A percentile compares a stretch with the other conserved stretches of the same genome.
Evolutionary conservation across 257 asterid genomes (phyloP).

Genomic region (Forsythia viridissima): DNA sequence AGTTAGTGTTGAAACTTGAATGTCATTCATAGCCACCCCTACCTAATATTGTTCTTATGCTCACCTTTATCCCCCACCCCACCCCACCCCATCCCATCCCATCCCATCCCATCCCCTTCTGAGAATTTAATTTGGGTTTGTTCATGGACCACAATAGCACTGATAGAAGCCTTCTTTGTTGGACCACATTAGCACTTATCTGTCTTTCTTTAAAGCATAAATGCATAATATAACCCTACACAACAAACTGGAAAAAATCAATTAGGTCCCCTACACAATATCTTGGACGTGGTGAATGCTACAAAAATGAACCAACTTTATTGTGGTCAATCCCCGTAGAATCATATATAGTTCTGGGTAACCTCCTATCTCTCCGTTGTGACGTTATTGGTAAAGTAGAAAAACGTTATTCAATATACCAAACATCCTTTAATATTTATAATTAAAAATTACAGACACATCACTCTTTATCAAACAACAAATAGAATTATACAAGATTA

Average conservation of each 20-base stretch:
- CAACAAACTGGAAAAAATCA: neutral
- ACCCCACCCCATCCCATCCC: neutral
- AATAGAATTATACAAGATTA: too few relatives aligned
- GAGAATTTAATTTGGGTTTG: neutral
- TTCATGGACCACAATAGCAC: constrained; percentile 4
- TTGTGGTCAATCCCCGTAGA: neutral
- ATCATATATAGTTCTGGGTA: neutral
- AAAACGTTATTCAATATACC: too few relatives aligned
- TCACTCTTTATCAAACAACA: too few relatives aligned
- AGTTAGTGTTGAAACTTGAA: neutral
- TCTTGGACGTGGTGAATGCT: neutral
- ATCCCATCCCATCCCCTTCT: neutral
- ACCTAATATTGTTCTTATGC: neutral
- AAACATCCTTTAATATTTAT: too few relatives aligned
- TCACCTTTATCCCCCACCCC: neutral
- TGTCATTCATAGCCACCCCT: neutral
- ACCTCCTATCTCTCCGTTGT: neutral
- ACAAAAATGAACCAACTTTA: neutral
- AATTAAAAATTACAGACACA: too few relatives aligned
- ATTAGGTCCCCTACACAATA: neutral
- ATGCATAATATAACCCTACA: neutral
- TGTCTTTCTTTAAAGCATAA: neutral
- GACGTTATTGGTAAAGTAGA: neutral
- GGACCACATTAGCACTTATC: constrained; percentile 1
- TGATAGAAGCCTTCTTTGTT: neutral